Evolutionary conservation across 208 protist species (phyloP).

Genomic region (Acanthamoeba triangularis): DNA sequence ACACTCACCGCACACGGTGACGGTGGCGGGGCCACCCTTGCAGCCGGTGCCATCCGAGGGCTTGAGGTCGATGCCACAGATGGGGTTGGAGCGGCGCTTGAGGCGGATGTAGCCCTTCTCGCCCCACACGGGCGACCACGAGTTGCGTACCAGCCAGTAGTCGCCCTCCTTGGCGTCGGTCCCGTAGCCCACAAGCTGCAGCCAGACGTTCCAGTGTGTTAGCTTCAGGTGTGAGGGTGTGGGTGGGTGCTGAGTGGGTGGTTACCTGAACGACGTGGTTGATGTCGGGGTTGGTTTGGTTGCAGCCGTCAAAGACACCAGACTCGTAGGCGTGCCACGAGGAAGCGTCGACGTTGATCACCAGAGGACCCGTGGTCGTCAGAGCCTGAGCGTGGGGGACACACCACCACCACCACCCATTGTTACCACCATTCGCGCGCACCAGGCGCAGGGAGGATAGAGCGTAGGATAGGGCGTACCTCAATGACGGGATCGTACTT

Average conservation of each 20-base stretch:
- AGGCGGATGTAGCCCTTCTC: constrained; percentile 89
- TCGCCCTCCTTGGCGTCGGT: constrained; percentile 63
- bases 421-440: no score
- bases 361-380: constrained; percentile 79
- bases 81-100: constrained; percentile 42
- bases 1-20: constrained; percentile 92
- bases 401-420: background rate
- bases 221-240: no score
- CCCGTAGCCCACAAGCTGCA: constrained; percentile 88
- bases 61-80: constrained; percentile 17
- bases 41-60: constrained; percentile 89
- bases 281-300: constrained; percentile 81
- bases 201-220: no score
- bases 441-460: no score
- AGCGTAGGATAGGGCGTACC: background rate
- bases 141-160: constrained; percentile 90
- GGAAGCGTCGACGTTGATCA: constrained; percentile 80
- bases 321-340: constrained; percentile 79
- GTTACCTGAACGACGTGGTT: constrained; percentile 83
- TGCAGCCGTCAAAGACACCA: constrained; percentile 81
- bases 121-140: constrained; percentile 89
- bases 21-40: constrained; percentile 89
- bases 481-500: constrained; percentile 16
- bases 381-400: constrained; percentile 8
- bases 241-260: background rate